Evolutionary conservation across 768 basidiomycete genomes (phyloP).

Genomic region (Auriscalpium microsporum): DNA sequence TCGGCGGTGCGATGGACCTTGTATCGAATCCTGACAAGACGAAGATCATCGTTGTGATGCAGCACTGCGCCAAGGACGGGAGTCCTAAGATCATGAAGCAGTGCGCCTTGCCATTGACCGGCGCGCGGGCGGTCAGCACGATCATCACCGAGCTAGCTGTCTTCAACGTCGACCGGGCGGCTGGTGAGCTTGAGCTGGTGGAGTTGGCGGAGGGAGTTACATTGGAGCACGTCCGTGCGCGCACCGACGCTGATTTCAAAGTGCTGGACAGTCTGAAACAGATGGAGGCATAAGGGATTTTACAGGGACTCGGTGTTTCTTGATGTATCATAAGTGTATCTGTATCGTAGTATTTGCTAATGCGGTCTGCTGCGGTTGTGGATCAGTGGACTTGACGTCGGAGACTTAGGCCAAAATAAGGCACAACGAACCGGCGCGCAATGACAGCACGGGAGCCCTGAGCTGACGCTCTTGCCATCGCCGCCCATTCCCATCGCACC

Average conservation of each 20-base stretch:
- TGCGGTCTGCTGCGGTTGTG: neutral
- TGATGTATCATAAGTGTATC: neutral
- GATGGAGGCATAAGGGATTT: neutral
- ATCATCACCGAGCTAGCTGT: conserved; percentile 89
- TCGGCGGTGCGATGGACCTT: conserved; percentile 93
- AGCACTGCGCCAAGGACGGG: conserved; percentile 85
- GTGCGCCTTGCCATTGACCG: conserved; percentile 80
- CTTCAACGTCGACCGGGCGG: conserved; percentile 73
- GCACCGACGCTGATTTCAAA: conserved; percentile 77
- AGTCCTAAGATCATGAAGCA: conserved; percentile 75
- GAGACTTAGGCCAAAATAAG: neutral
- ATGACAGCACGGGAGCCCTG: neutral
- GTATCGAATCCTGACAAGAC: conserved; percentile 94
- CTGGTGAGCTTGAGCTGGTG: conserved; percentile 61
- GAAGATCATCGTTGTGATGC: conserved; percentile 81
- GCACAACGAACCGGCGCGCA: neutral
- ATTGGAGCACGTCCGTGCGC: conserved; percentile 71
- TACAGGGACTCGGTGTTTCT: neutral
- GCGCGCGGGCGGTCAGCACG: conserved; percentile 75
- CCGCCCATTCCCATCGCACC: neutral
- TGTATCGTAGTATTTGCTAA: neutral
- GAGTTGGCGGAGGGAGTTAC: conserved; percentile 79
- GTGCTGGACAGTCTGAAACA: conserved; percentile 43
- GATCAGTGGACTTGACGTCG: neutral
- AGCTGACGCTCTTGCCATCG: no score